These are phyloP conservation scores for Lactuca saligna DNA, from an alignment of 129 eudicot genomes.

Conservation along the genomic window DNA sequence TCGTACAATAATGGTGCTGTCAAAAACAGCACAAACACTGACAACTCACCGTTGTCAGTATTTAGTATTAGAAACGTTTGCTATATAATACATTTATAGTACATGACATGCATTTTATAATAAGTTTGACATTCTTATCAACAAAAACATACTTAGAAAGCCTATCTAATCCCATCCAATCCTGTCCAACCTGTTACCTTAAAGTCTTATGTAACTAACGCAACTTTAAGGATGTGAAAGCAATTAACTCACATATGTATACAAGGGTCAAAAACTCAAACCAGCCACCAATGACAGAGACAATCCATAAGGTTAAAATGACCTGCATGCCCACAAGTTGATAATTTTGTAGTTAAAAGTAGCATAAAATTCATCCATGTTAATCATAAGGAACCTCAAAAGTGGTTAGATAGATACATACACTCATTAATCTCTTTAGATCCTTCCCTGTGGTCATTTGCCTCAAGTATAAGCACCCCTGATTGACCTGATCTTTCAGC, in stretches of 20 bases:
- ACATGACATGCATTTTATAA: no score
- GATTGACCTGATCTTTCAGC: constrained; percentile 45
- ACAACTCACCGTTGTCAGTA: constrained; percentile 15
- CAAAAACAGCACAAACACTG: constrained; percentile 59
- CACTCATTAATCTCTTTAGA: constrained; percentile 59
- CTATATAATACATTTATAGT: no score
- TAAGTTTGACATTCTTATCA: no score
- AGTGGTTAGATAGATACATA: constrained; percentile 28
- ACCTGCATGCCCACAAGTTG: constrained; percentile 44
- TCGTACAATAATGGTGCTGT: constrained; percentile 75
- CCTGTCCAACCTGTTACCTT: no score
- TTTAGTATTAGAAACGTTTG: not conserved
- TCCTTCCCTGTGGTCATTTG: constrained; percentile 71
- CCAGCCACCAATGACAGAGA: constrained; percentile 72
- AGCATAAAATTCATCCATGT: not conserved
- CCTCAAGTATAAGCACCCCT: constrained; percentile 36
- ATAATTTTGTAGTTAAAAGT: constrained; percentile 15
- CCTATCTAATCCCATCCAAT: no score
- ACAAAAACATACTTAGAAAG: no score
- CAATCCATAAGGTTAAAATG: constrained; percentile 58
- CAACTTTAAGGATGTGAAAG: not conserved
- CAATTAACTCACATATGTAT: constrained; percentile 59
- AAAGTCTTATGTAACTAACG: no score
- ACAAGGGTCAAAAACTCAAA: constrained; percentile 73
- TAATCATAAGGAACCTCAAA: not conserved